Base-by-base conservation (phyloP, 176 grass and related monocot species). In the Secale cereale region DNA sequence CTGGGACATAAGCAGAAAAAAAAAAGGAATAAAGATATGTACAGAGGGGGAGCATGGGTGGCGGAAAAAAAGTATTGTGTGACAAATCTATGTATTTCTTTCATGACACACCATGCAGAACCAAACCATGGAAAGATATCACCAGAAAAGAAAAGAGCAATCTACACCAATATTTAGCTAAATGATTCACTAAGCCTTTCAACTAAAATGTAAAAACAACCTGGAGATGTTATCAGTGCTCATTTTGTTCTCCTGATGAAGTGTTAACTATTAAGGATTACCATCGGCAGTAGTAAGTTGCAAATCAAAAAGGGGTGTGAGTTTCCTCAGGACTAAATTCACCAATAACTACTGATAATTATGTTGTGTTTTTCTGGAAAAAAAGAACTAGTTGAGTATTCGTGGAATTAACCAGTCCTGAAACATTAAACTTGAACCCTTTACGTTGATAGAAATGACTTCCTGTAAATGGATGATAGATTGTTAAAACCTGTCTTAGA, bases 21-120 rank as follows among this genome's bases (percentile, higher is more conserved):
- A 78, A 86, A 82, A 85, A 20, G 31, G 39, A 61, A 66, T 89
- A 66, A 63, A 82, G 66, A 88, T 66, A 81, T 57, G 46, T 26
- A 81, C 0, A 35, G 28, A 70, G 36, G 25, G 30, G 32, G 29
- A 43, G 23, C 16, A 68, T 19, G 78, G 78, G 17, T 28, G 73
- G 40, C 19, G 20, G 35, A 73, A 82, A 82, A 11, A 19, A 10
- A 79, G 41, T 78, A 52, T 2, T 64, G 36, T 48, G n/a, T 45
- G 10, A 30, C 6, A 52, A 13, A 70, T 77, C 32, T 71, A 82
- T 77, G 48, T 64, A 71, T 28, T 81, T 54, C 59, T 82, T 57
- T 27, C 8, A 33, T 59, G 50, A 31, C 52, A 64, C 4, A 62
- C 4, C 65, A 57, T 85, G 83, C 48, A 85, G 31, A 66, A 67